Evolutionary conservation across 306 rosid genomes (phyloP), one percentile per base, ranked within the genome.

Genomic region (Rosa chinensis): DNA sequence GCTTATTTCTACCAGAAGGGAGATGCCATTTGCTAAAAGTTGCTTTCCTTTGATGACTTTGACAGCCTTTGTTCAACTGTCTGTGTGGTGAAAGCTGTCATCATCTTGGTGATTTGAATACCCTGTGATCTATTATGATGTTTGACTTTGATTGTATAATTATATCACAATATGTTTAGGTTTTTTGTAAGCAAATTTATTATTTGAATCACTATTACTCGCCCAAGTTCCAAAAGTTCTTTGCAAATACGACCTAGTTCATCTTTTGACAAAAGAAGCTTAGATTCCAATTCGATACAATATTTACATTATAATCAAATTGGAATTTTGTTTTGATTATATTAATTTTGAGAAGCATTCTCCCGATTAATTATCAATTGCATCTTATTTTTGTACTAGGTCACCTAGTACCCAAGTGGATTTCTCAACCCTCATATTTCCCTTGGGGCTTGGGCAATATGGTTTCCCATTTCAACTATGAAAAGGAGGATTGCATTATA

Each of bases 61-160:
- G 58, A 72, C 59, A 79, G 80, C 69, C 68, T 42, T 59, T 75
- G 37, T 14, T 42, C 69, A 74, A 52, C 64, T 44, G 72, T 35
- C 43, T 72, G 67, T 74, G 52, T 56, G 50, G 74, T 35, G 21
- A 40, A 62, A 43, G 81, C 79, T 50, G 72, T 92, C 92, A 92
- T 90, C 97, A 68, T 88, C 93, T 92, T 86, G 94, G 85, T 92
- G 93, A 90, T 86, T 47, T 37, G 59, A 77, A 82, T 63, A 18
- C n/a, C 70, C 44, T 66, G 69, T 14, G n/a, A 62, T 44, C 39
- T 42, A 48, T 39, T 53, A 18, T 68, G 74, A 14, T 71, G 68
- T 62, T 69, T 59, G 35, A 52, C 52, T 53, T 17, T 76, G 72
- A 39, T 66, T 66, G 47, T 40, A 9, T 66, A 66, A 8, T 64